Base-by-base conservation (phyloP, 495 filamentous ascomycete genomes). In the Aspergillus mulundensis region DNA sequence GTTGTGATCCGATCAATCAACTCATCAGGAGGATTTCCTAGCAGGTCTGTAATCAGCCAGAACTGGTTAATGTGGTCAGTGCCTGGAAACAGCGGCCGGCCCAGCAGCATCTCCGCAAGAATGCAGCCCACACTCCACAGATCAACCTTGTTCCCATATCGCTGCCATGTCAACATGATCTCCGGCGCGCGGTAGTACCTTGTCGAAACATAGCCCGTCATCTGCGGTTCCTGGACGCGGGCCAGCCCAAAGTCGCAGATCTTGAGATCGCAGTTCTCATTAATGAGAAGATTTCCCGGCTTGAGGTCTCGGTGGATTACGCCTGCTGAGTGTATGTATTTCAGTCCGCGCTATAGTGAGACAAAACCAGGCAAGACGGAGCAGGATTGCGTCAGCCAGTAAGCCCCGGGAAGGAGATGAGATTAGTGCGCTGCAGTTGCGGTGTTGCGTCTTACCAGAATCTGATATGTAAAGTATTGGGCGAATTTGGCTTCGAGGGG, bases 121-220 rank as follows among this genome's bases (percentile, higher is more conserved):
- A 98, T 98, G 74, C 94, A 98, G 53, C 93, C 94, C 6, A 91
- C 92, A 68, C 93, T 97, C 94, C 94, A 98, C 66, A 98, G 95
- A 73, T 98, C 94, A 45, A 97, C 94, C 78, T 96, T 91, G 25
- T 96, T 88, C 63, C 96, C 94, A 74, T 98, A 98, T 75, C 96
- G 96, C 73, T 98, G 94, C 94, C 94, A 98, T 25, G 94, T 97
- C 67, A 98, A 88, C 94, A 98, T 98, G 69, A 97, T 98, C 74
- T 98, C 94, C 18, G 94, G 94, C 6, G 94, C 94, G 49, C 94
- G 86, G 77, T 98, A 98, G 80, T 98, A 98, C 77, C 94, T 81
- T 50, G 94, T 98, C 39, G 94, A 98, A 45, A 98, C 94, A 66
- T 98, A 98, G 62, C 94, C 94, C 24, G 94, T 98, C 94, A 98